phyloP scores from a whole-genome alignment of 1,284 basidiomycete species.

The Ustilago esculenta region DNA sequence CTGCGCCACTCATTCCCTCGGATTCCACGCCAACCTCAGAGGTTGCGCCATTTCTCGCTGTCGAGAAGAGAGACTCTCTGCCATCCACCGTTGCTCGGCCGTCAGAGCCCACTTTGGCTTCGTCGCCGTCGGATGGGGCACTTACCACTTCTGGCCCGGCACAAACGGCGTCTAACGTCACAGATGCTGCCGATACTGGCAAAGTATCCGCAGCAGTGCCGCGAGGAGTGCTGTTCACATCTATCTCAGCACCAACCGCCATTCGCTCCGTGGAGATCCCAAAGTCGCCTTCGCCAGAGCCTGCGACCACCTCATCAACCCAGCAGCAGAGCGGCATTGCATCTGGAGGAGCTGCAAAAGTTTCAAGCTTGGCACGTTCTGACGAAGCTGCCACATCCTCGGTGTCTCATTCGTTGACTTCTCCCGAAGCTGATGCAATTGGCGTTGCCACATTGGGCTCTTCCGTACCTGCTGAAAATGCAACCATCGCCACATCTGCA shows the following conservation, averaged over 20 bases:
- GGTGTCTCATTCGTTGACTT: neutral
- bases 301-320: neutral
- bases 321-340: neutral
- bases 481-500: neutral
- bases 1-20: constrained; percentile 19
- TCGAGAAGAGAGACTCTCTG: constrained; percentile 20
- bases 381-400: neutral
- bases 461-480: too few species aligned
- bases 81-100: constrained; percentile 1
- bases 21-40: constrained; percentile 22
- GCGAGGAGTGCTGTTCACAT: constrained; percentile 38
- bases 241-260: constrained; percentile 47
- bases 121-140: constrained; percentile 1
- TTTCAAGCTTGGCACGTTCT: neutral
- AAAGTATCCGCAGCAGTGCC: constrained; percentile 18
- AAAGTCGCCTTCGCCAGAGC: constrained; percentile 54
- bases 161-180: neutral
- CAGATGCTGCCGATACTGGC: constrained; percentile 11
- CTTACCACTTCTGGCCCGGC: constrained; percentile 7
- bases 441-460: neutral
- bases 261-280: constrained; percentile 59
- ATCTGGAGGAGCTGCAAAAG: neutral
- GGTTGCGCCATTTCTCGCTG: constrained; percentile 20
- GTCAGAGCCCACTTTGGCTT: constrained; percentile 10
- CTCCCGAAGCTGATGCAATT: constrained; percentile 4